phyloP scores from a whole-genome alignment of 2,329 filamentous ascomycete genomes.

The Apiospora malaysiana region DNA sequence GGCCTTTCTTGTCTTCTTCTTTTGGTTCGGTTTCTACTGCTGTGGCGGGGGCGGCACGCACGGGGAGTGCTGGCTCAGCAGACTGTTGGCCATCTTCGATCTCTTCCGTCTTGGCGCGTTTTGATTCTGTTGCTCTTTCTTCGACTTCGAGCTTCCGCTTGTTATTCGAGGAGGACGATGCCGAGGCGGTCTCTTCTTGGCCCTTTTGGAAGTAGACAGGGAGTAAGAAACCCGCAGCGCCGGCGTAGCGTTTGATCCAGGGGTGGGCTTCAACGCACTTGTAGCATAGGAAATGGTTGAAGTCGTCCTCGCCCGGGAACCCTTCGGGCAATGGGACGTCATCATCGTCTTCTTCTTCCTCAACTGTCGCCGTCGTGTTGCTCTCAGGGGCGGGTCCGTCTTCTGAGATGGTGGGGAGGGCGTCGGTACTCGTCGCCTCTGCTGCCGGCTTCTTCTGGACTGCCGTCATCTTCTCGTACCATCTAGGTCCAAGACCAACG shows the following conservation, averaged over 20 bases:
- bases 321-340: constrained; percentile 77
- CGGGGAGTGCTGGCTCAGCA: background rate
- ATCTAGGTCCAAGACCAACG: constrained; percentile 77
- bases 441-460: constrained; percentile 31
- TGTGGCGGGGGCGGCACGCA: constrained; percentile 22
- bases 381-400: constrained; percentile 37
- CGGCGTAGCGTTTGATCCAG: constrained; percentile 91
- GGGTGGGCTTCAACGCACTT: constrained; percentile 87
- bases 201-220: constrained; percentile 63
- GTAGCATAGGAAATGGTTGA: constrained; percentile 91
- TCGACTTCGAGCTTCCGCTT: constrained; percentile 73
- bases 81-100: constrained; percentile 25
- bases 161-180: constrained; percentile 52
- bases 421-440: constrained; percentile 26
- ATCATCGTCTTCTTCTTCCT: constrained; percentile 39
- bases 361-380: background rate
- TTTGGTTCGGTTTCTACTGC: constrained; percentile 30
- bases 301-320: constrained; percentile 88
- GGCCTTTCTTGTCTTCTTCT: constrained; percentile 27
- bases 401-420: constrained; percentile 58
- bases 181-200: constrained; percentile 22
- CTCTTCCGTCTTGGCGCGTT: constrained; percentile 58
- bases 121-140: constrained; percentile 42
- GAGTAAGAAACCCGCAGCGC: constrained; percentile 77
- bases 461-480: constrained; percentile 61